Conservation (phyloP, 2,329 filamentous ascomycete species). For the Pseudocercospora vitis region DNA sequence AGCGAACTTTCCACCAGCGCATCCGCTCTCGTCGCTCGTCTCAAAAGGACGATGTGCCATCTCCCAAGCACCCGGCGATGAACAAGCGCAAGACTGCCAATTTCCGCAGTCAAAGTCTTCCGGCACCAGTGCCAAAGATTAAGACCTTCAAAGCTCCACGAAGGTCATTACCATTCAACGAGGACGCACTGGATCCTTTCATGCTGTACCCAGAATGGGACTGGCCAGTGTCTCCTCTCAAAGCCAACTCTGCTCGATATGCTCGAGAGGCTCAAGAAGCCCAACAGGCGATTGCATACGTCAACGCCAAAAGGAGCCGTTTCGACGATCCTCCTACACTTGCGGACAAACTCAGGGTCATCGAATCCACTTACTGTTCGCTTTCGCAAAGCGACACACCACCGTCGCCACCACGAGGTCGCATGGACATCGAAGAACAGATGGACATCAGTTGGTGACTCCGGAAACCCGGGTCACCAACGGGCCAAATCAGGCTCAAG, state of each 20-base stretch:
- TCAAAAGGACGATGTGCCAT: not conserved
- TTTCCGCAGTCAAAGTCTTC: slow-evolving; percentile 2
- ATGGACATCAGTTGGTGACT: slow-evolving; percentile 4
- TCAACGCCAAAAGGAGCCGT: not conserved
- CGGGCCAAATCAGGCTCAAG: not conserved
- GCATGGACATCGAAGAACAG: not conserved
- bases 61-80: not conserved
- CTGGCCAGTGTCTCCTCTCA: slow-evolving; percentile 6
- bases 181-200: slow-evolving; percentile 2
- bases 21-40: not conserved
- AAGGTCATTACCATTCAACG: slow-evolving; percentile 3
- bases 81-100: slow-evolving; percentile 1
- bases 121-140: not conserved
- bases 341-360: not conserved
- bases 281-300: not conserved
- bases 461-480: not conserved
- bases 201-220: slow-evolving; percentile 7
- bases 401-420: slow-evolving; percentile 6
- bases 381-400: slow-evolving; percentile 9
- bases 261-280: not conserved
- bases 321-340: not conserved
- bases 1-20: not conserved
- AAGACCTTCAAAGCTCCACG: slow-evolving; percentile 3
- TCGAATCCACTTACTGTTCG: not conserved
- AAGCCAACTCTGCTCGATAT: not conserved